Conservation (phyloP, 768 basidiomycete genomes). For the Filobasidium wieringae region DNA sequence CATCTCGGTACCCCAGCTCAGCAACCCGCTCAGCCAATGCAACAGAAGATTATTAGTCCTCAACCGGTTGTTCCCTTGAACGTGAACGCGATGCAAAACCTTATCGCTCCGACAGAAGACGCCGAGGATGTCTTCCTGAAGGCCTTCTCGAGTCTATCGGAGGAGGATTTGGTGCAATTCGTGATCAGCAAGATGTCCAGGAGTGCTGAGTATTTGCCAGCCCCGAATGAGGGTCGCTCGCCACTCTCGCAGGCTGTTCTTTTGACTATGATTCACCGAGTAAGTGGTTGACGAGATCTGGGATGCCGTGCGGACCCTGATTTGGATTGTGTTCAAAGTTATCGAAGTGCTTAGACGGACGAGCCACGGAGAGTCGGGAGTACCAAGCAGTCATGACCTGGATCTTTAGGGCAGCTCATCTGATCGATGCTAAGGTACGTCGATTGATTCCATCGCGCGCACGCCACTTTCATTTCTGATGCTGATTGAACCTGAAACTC, state of each 20-base stretch:
- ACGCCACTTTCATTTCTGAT: not conserved
- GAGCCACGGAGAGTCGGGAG: not conserved
- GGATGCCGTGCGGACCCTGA: not conserved
- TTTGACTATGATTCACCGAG: constrained; percentile 32
- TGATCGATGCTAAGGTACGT: constrained; percentile 1
- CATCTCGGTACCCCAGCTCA: not conserved
- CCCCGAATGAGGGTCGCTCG: constrained; percentile 9
- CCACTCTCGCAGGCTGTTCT: constrained; percentile 30
- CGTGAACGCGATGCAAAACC: not conserved
- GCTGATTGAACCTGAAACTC: not conserved
- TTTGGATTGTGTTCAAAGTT: not conserved
- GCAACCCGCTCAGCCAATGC: not conserved
- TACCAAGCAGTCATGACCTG: constrained; percentile 1
- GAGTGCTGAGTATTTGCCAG: constrained; percentile 23
- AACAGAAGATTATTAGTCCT: not conserved
- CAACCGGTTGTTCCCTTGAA: not conserved
- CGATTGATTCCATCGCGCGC: not conserved
- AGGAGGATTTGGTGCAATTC: constrained; percentile 17
- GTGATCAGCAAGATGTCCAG: constrained; percentile 15
- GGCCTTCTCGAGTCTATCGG: constrained; percentile 18
- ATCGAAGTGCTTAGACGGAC: not conserved
- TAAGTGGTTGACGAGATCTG: constrained; percentile 15
- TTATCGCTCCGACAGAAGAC: not conserved
- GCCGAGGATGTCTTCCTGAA: constrained; percentile 27
- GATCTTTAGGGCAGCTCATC: not conserved